Evolutionary conservation across 2,329 filamentous ascomycete species (phyloP), one percentile per base, ranked within the genome.

Genomic region (Alternaria angustiovoidea): DNA sequence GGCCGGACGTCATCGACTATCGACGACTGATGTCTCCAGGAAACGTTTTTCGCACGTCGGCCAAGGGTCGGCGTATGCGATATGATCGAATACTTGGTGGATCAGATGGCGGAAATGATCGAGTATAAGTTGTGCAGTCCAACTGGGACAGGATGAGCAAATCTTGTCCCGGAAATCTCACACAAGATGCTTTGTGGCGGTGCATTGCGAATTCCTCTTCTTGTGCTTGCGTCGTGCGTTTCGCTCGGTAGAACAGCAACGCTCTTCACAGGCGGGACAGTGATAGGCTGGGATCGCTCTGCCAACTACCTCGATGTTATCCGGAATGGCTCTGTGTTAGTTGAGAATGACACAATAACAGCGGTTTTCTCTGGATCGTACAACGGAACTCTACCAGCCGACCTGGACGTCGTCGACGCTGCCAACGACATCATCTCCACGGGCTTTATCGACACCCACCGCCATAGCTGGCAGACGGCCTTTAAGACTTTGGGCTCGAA

Each of bases 391-490:
- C 36, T 56, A 5, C 51, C 51, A 7, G 42, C 30, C 4, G 44
- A 51, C 7, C 32, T 59, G 24, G 78, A 84, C 51, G 59, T 80
- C 1, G 70, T 87, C 12, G 79, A 86, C 57, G 79, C 79, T 18
- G 77, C 78, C 0, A 76, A 78, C 56, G 82, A 85, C 65, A 87
- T 87, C 59, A 77, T 87, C 52, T 81, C 81, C 0, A 83, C 85
- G 0, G 85, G 86, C 8, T 87, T 88, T 70, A 77, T 88, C 58
- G 83, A 87, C 70, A 87, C 85, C 0, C 86, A 88, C 63, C 81
- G 82, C 1, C 71, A 74, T 46, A 28, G 64, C 46, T 68, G 85
- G 86, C 84, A 87, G 66, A 87, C 86, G 0, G 83, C 79, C 1
- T 82, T 82, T 66, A 85, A 84, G 66, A 86, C 85, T 0, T 65